A percentile compares a stretch with the other conserved stretches of the same genome.
Conservation (phyloP, 768 basidiomycete genomes). For the Macrolepiota albuminosa region DNA sequence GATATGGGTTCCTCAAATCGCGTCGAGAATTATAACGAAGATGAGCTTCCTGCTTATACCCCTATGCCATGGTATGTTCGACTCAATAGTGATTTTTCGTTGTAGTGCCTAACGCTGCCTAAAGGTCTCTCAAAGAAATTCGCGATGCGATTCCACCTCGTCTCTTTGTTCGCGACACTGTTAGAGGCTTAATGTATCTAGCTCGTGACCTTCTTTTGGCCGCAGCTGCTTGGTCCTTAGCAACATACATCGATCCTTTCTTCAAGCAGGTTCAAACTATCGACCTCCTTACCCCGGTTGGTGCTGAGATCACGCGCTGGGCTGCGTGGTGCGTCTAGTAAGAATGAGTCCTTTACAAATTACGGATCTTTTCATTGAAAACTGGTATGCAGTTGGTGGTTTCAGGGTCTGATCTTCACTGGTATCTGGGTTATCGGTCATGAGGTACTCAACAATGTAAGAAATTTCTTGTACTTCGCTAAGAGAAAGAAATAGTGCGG, state of each 20-base stretch:
- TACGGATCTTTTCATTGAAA: neutral
- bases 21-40: constrained; percentile 28
- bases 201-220: constrained; percentile 43
- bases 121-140: constrained; percentile 46
- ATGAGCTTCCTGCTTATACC: constrained; percentile 35
- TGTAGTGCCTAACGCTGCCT: neutral
- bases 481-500: constrained; percentile 35
- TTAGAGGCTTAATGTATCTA: constrained; percentile 37
- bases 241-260: constrained; percentile 39
- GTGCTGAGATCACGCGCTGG: constrained; percentile 36
- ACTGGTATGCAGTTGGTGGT: constrained; percentile 45
- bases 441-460: constrained; percentile 28
- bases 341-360: constrained; percentile 14
- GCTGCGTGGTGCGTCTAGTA: constrained; percentile 42
- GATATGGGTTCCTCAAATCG: constrained; percentile 11
- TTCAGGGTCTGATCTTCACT: constrained; percentile 52
- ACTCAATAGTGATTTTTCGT: neutral
- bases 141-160: constrained; percentile 43
- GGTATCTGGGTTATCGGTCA: constrained; percentile 60
- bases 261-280: constrained; percentile 22
- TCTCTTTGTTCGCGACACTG: constrained; percentile 39
- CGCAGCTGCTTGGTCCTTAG: constrained; percentile 35
- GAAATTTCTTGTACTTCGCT: neutral
- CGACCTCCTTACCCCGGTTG: constrained; percentile 25
- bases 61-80: constrained; percentile 42